phyloP scores from a whole-genome alignment of 257 asterid species.

The Jaltomata sinuosa region DNA sequence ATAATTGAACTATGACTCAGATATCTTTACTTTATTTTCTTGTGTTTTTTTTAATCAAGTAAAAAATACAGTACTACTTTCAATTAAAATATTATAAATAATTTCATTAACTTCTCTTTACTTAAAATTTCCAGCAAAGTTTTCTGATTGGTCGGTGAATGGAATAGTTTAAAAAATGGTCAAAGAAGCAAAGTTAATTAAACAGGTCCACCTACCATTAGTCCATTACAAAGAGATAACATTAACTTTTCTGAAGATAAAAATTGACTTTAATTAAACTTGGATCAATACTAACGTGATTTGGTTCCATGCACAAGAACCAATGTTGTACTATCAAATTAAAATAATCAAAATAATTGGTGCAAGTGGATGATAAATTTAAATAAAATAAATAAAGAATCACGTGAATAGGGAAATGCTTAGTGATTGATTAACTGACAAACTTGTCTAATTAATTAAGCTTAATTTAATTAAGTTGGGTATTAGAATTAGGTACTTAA shows the following conservation, averaged over 20 bases:
- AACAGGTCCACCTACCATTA: not conserved
- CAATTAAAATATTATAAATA: too few relatives aligned
- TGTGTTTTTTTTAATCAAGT: too few relatives aligned
- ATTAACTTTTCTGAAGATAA: not conserved
- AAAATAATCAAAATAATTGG: not conserved
- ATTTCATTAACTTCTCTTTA: not conserved
- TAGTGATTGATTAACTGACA: constrained; percentile 31
- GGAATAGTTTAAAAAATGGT: not conserved
- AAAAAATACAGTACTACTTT: too few relatives aligned
- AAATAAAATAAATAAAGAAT: not conserved
- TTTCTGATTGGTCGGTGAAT: not conserved
- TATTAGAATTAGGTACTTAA: not conserved
- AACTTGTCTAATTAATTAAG: constrained; percentile 20
- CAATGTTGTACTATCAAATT: not conserved
- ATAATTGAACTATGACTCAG: too few relatives aligned
- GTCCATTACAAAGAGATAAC: not conserved
- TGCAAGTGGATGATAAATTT: not conserved
- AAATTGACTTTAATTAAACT: constrained; percentile 4
- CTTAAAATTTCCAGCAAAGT: not conserved
- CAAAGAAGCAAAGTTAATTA: not conserved
- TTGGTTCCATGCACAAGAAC: constrained; percentile 3
- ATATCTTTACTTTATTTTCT: too few relatives aligned
- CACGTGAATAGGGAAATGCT: constrained; percentile 27
- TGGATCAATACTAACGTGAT: constrained; percentile 2
- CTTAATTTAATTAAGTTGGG: constrained; percentile 12